Conservation (phyloP, 257 asterid species). For the Misopates orontium region DNA sequence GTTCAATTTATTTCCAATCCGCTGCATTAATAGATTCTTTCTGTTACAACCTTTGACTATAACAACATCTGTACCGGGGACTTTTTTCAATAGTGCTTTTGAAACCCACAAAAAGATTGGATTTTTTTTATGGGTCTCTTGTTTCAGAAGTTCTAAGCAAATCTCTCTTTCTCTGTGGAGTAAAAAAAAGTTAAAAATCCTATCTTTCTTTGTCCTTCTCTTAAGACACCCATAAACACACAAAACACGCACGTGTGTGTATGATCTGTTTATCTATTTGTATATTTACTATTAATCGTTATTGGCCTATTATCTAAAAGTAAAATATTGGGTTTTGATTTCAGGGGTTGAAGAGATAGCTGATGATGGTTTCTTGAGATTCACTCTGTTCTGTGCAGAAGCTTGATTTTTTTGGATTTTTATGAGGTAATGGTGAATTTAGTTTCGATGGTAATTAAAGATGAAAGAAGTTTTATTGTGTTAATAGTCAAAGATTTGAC, state of each 20-base stretch:
- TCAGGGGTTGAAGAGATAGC: constrained; percentile 25
- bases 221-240: not conserved
- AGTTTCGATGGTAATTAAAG: constrained; percentile 4
- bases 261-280: not conserved
- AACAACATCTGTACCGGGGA: not conserved
- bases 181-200: constrained; percentile 4
- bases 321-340: constrained; percentile 17
- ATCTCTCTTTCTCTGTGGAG: not conserved
- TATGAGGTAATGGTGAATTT: constrained; percentile 36
- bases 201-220: not conserved
- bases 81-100: not conserved
- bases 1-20: not conserved
- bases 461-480: constrained; percentile 14
- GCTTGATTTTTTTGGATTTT: constrained; percentile 23
- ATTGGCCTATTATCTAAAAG: not conserved
- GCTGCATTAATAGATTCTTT: not conserved
- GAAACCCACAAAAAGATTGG: constrained; percentile 13
- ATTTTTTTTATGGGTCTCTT: constrained; percentile 10
- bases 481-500: constrained; percentile 1
- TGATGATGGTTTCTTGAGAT: constrained; percentile 33
- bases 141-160: not conserved
- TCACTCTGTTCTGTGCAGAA: constrained; percentile 16
- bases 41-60: not conserved
- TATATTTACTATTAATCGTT: not conserved
- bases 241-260: not conserved